phyloP scores from a whole-genome alignment of 2,329 filamentous ascomycete genomes.

The Helminthosporium solani region DNA sequence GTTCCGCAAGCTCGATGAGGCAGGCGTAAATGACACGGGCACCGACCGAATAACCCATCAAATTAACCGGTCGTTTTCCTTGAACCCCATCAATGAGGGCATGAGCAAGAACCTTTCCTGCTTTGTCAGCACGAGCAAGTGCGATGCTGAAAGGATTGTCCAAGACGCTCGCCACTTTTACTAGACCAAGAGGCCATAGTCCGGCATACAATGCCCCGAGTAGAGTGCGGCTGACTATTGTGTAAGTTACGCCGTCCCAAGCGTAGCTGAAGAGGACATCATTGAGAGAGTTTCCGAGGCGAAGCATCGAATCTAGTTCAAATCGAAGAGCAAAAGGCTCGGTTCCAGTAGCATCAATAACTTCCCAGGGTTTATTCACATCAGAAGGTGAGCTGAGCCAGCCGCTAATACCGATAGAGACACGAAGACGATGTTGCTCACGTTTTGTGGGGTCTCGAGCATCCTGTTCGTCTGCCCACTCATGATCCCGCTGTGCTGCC shows the following conservation, averaged over 20 bases:
- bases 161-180: constrained; percentile 57
- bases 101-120: constrained; percentile 75
- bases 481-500: constrained; percentile 17
- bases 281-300: constrained; percentile 73
- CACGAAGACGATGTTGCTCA: constrained; percentile 55
- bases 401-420: constrained; percentile 77
- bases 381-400: constrained; percentile 74
- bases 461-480: constrained; percentile 29
- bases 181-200: constrained; percentile 48
- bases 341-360: constrained; percentile 63
- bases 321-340: constrained; percentile 82
- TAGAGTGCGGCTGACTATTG: constrained; percentile 65
- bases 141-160: constrained; percentile 81
- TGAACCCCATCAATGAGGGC: constrained; percentile 77
- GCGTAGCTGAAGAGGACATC: constrained; percentile 75
- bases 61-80: constrained; percentile 74
- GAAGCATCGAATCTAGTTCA: constrained; percentile 74
- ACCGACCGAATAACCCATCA: constrained; percentile 80
- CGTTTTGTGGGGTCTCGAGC: constrained; percentile 27
- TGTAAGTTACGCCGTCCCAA: constrained; percentile 70
- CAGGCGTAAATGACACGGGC: constrained; percentile 80
- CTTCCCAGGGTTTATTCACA: constrained; percentile 71
- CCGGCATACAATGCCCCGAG: constrained; percentile 48
- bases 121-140: constrained; percentile 74
- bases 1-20: constrained; percentile 70